These are phyloP conservation scores for Calcarisporium arbuscula DNA, from an alignment of 2,329 filamentous ascomycete species.

Conservation along the genomic window DNA sequence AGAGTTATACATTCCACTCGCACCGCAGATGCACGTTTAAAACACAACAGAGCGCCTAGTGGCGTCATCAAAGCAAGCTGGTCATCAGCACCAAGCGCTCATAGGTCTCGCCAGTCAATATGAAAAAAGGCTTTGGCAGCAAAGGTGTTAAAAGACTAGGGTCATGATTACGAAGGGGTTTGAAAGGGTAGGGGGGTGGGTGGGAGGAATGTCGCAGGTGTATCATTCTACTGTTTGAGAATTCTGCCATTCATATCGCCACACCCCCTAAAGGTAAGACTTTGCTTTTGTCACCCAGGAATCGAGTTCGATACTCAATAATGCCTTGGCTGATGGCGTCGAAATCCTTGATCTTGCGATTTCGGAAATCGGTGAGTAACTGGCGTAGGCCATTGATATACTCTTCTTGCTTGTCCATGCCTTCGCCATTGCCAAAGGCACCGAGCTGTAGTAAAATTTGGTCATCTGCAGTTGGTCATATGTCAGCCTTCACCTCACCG, in stretches of 20 bases:
- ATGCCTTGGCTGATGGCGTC: conserved; percentile 60
- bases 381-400: conserved; percentile 58
- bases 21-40: conserved; percentile 3
- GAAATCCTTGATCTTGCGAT: conserved; percentile 58
- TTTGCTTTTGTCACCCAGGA: conserved; percentile 58
- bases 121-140: too few relatives aligned
- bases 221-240: too few relatives aligned
- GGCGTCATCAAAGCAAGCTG: too few relatives aligned
- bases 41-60: neutral
- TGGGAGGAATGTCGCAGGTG: neutral
- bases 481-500: conserved; percentile 42
- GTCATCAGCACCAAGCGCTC: too few relatives aligned
- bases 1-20: conserved; percentile 4
- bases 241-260: conserved; percentile 26
- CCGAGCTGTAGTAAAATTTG: conserved; percentile 68
- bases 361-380: conserved; percentile 54
- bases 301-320: conserved; percentile 58
- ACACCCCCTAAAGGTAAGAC: conserved; percentile 52
- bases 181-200: too few relatives aligned
- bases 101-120: too few relatives aligned
- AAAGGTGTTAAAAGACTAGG: too few relatives aligned
- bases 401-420: conserved; percentile 51
- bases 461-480: conserved; percentile 50
- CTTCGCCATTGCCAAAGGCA: conserved; percentile 56
- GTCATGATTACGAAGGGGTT: conserved; percentile 4